Base-by-base conservation (phyloP, 2,329 filamentous ascomycete species). In the Exophiala mesophila region DNA sequence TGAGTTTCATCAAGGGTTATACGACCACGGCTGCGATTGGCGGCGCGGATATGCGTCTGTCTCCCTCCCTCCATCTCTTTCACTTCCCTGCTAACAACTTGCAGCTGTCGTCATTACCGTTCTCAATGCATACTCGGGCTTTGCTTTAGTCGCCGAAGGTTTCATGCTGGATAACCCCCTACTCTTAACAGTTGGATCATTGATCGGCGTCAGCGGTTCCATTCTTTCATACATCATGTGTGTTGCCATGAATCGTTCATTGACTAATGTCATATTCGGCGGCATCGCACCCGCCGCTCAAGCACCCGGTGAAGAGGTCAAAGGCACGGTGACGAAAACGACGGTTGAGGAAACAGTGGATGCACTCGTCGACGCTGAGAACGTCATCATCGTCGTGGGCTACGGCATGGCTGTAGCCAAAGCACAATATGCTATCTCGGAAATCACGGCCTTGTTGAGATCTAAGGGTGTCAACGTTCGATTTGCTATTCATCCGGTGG, bases 381-480 rank as follows among this genome's bases (percentile, higher is more conserved):
- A 76, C 34, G 86, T 94, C 42, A 92, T 94, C 55, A 88, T 95
- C 40, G 62, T 90, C 1, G 88, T 94, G 4, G 88, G 88, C 1
- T 95, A 94, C 56, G 88, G 88, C 39, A 95, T 95, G 88, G 88
- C 88, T 0, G 88, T 95, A 1, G 88, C 88, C 6, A 94, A 94
- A 64, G 88, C 88, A 3, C 88, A 95, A 64, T 94, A 94, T 59
- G 86, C 87, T 16, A 87, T 94, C 39, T 83, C 84, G 3, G 85
- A 89, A 57, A 90, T 94, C 51, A 85, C 85, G 3, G 69, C 74
- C 30, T 76, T 81, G 62, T 70, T 94, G 12, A 80, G 86, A n/a
- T 67, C 76, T 29, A 84, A 83, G 60, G 84, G 84, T 3, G 73
- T 92, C 55, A 87, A 82, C 16, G 88, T 94, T 5, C 83, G 88